Conservation (phyloP, 352 stramenopile species). For the Globisporangium orthogonon region DNA sequence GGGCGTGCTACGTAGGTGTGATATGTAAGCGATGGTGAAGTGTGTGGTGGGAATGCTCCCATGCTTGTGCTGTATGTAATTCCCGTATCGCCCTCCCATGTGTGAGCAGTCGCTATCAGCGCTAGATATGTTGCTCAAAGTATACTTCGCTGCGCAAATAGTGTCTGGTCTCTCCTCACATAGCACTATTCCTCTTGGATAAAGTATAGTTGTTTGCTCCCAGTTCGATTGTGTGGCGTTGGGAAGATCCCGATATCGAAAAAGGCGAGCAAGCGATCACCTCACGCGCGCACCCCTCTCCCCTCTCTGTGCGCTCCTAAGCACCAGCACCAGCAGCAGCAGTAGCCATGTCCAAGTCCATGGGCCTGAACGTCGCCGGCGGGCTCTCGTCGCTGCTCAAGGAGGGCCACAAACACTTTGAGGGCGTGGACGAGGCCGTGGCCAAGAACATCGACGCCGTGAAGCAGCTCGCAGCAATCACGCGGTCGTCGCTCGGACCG, state of each 20-base stretch:
- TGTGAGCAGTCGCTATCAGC: too few species aligned
- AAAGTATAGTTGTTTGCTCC: too few species aligned
- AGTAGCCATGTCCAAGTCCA: constrained; percentile 85
- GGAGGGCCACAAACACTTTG: constrained; percentile 95
- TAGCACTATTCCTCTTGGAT: too few species aligned
- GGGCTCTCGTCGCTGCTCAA: constrained; percentile 98
- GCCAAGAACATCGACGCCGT: constrained; percentile 98
- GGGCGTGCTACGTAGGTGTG: neutral
- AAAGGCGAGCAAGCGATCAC: neutral
- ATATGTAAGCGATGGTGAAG: neutral
- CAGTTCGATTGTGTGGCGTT: too few species aligned
- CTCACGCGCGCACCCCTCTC: neutral
- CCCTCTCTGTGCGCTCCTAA: neutral
- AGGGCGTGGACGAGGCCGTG: constrained; percentile 93
- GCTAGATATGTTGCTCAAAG: too few species aligned
- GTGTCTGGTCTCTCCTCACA: too few species aligned
- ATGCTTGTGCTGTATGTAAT: too few species aligned
- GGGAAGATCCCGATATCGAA: too few species aligned
- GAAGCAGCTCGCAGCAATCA: constrained; percentile 97
- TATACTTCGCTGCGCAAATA: too few species aligned
- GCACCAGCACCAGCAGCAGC: neutral
- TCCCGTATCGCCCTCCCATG: too few species aligned
- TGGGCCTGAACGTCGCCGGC: constrained; percentile 94
- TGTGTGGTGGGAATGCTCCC: neutral
- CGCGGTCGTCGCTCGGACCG: constrained; percentile 95